Evolutionary conservation across 148 eudicot genomes (phyloP), one percentile per base, ranked within the genome.

Genomic region (Tetragonia tetragonoides): DNA sequence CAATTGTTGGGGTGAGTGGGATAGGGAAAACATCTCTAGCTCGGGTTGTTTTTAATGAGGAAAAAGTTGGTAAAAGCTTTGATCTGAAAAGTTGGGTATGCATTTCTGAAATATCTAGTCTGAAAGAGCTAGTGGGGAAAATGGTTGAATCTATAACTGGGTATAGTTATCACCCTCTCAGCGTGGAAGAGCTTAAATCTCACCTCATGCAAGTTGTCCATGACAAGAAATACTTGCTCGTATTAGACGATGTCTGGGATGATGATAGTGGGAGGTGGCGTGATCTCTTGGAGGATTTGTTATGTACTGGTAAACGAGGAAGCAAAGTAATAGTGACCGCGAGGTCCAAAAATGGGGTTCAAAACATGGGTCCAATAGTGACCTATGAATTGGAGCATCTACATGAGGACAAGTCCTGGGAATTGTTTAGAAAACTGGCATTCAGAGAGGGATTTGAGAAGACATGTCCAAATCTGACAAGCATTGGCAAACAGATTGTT

Each of bases 21-120:
- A 2, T 83, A 11, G 85, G 85, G 8, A 83, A 83, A 53, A 79
- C 85, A 1, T 71, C 80, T 10, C 63, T 83, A 34, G 82, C 85
- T 17, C 40, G 68, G 60, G 6, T 68, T 10, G 79, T 64, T 65
- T 44, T 2, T 41, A 64, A 75, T 28, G 18, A 75, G 20, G 12
- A 24, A 18, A 7, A 47, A 38, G 61, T 64, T 23, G 2, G 0
- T 2, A 10, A 24, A 6, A 4, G 14, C 8, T 63, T 63, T 47
- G 44, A 75, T 3, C 39, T 21, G 10, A 75, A 28, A 51, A 38
- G 61, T 34, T 75, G 68, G 59, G 56, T 54, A 1, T 49, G 68
- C 39, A 47, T 74, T 62, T 67, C 75, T 47, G 46, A 57, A 47
- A 40, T 41, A 10, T 23, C 34, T 56, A 60, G 41, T n/a, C 38